Base-by-base conservation (phyloP, 768 basidiomycete species). In the Steccherinum ochraceum region DNA sequence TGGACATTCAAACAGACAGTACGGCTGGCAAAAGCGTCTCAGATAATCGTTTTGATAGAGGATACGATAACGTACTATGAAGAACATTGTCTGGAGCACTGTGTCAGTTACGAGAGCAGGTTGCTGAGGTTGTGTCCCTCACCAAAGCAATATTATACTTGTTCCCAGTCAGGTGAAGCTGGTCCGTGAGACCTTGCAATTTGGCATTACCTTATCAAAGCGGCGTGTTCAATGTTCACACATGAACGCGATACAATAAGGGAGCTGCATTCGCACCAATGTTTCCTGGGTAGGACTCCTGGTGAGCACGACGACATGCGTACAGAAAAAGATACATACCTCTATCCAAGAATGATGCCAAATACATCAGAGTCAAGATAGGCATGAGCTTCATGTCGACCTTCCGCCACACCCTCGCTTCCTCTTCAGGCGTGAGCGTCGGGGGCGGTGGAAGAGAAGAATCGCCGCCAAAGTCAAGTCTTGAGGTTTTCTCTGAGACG, bases 41-140 rank as follows among this genome's bases (percentile, higher is more conserved):
- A n/a, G n/a, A n/a, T n/a, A n/a, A n/a, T n/a, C n/a, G n/a, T n/a
- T n/a, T n/a, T 7, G 16, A 42, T 42, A 18, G 23, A 18, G 18
- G 7, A 21, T 18, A 18, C 40, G 11, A 12, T 2, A 4, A 48
- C 81, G 49, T 58, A 84, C 83, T 40, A 86, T 76, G 62, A 85
- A 85, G 58, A 76, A 86, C 77, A 81, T 79, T 0, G 82, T 84
- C 83, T 86, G 48, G n/a, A 85, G 58, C 75, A 86, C 77, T 81
- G 79, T 0, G 82, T 84, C 83, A 84, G 48, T 18, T 3, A 20
- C 24, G 30, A 35, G 39, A 7, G n/a, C 24, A 45, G 7, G 26
- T 19, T 19, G n/a, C n/a, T n/a, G n/a, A n/a, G n/a, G n/a, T n/a
- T 7, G 21, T 7, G 12, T 19, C 12, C 24, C 56, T 16, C 43